Base-by-base conservation (phyloP, 2,329 filamentous ascomycete species). In the Botrytis byssoidea region DNA sequence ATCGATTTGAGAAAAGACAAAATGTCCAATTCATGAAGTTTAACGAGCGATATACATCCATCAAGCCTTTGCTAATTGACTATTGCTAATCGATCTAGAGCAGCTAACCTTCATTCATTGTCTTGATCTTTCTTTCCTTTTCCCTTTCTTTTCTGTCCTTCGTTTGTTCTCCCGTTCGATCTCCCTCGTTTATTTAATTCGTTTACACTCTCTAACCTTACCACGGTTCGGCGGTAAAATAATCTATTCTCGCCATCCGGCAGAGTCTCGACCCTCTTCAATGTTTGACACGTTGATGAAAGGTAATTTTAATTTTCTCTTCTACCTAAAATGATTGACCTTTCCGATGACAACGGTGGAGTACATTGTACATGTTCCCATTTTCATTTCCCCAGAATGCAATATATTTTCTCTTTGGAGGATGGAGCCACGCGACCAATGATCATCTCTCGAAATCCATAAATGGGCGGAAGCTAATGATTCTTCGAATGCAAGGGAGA, bases 241-340 rank as follows among this genome's bases (percentile, higher is more conserved):
- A 51, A 51, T 40, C 32, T 67, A 32, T 37, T 37, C 64, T 25
- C 64, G 9, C 12, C 10, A 67, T n/a, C 46, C 32, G 18, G 25
- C 32, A 67, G 44, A 68, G 65, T 67, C 65, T 67, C 65, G 65
- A 67, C 65, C 65, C 25, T 55, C 37, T 20, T 9, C 59, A 8
- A 55, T 46, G 12, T 55, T 68, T 68, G 65, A 55, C 65, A 68
- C 65, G 65, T 68, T 22, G 46, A 68, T 55, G 20, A 40, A 37
- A 4, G n/a, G 46, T 55, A 68, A 68, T 68, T 55, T 68, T 55
- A 68, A 22, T 68, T n/a, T 29, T n/a, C 61, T 44, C 61, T 64
- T 64, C 61, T 29, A 64, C n/a, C 37, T 42, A 29, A 44, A 42
- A 9, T 20, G 25, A 42, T n/a, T 20, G 40, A 64, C 18, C 37